These are phyloP conservation scores for Dipodascopsis uninucleata DNA, from an alignment of 805 yeast species.

Conservation along the genomic window DNA sequence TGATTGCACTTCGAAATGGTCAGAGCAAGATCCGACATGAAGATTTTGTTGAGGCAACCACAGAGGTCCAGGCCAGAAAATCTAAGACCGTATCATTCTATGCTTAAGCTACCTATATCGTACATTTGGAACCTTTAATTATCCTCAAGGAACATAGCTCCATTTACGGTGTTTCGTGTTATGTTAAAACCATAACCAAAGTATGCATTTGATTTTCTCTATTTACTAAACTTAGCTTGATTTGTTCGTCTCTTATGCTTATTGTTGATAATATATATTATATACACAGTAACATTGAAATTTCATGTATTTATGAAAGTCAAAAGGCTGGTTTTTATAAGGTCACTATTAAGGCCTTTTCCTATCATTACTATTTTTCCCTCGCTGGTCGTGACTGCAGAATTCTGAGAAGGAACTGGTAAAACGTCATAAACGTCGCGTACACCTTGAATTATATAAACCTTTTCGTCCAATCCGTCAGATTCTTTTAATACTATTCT, in stretches of 20 bases:
- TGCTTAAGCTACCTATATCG: constrained; percentile 49
- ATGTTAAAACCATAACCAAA: no score
- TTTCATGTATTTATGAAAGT: not conserved
- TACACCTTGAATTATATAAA: constrained; percentile 81
- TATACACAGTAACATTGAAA: not conserved
- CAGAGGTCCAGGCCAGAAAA: constrained; percentile 98
- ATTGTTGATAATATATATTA: no score
- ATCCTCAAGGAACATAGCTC: no score
- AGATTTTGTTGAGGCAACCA: constrained; percentile 95
- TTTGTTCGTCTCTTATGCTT: no score
- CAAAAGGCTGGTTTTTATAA: constrained; percentile 4
- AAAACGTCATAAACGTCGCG: constrained; percentile 84
- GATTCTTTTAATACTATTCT: constrained; percentile 46
- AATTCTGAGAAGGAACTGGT: constrained; percentile 39
- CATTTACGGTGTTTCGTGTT: no score
- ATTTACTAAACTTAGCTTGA: no score
- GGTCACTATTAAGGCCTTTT: constrained; percentile 46
- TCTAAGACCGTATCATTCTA: constrained; percentile 92
- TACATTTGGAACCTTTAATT: no score
- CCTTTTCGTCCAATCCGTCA: no score
- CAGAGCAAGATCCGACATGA: constrained; percentile 90
- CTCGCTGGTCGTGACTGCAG: constrained; percentile 29
- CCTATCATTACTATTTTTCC: constrained; percentile 77
- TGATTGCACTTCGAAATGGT: constrained; percentile 97
- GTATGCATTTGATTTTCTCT: no score